Conservation (phyloP, 1,284 basidiomycete species). For the Puccinia polysora region DNA sequence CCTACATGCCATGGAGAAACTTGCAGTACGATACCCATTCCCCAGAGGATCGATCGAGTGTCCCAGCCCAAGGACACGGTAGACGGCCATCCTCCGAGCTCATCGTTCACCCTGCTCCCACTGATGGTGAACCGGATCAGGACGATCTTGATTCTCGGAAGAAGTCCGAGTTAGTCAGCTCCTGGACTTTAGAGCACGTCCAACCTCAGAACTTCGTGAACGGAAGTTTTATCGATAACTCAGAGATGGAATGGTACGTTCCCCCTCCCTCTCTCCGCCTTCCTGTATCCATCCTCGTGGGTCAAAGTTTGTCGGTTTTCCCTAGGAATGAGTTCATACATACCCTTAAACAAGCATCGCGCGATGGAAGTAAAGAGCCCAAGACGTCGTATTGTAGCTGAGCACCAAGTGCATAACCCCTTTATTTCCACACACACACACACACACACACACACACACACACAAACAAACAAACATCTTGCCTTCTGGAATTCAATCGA, state of each 20-base stretch:
- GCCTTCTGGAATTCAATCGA: not conserved
- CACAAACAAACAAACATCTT: not conserved
- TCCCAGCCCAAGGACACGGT: too few relatives aligned
- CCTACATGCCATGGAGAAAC: conserved; percentile 13
- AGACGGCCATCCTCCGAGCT: too few relatives aligned
- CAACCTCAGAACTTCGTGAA: conserved; percentile 18
- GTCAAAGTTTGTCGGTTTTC: not conserved
- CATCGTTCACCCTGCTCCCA: not conserved
- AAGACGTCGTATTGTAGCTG: too few relatives aligned
- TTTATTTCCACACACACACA: too few relatives aligned
- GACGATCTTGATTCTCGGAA: too few relatives aligned
- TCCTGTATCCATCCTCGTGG: not conserved
- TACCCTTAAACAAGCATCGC: not conserved
- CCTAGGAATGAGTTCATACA: not conserved
- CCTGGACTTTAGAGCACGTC: conserved; percentile 2
- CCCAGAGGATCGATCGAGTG: too few relatives aligned
- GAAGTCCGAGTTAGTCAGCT: not conserved
- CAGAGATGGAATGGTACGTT: conserved; percentile 21
- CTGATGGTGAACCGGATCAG: not conserved
- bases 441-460: not conserved
- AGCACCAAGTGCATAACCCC: too few relatives aligned
- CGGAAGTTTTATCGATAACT: conserved; percentile 4
- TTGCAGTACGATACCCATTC: too few relatives aligned
- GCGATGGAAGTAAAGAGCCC: too few relatives aligned
- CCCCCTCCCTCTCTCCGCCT: not conserved